Base-by-base conservation (phyloP, 371 early-diverging fungal species). In the Dinochytrium kinnereticum region DNA sequence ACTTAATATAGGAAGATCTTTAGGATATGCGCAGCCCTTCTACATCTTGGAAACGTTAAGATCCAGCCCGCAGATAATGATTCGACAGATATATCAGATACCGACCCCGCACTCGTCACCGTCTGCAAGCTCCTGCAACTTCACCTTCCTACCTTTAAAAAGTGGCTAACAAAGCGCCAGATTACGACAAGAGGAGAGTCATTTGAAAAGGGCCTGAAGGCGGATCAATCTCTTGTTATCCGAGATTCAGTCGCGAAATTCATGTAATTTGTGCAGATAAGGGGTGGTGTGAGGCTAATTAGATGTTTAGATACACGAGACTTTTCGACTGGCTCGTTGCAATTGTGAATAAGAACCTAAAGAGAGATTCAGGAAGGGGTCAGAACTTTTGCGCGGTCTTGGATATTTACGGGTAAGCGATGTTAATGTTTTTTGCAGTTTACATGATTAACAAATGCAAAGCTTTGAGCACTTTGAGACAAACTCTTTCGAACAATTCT, bases 401-500 rank as follows among this genome's bases (percentile, higher is more conserved):
- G 78, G 95, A 99, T 92, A 94, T 97, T 83, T 95, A 96, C 79
- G 96, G 99, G 78, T 77, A 50, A 30, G 68, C n/a, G 28, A 7
- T 26, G 28, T 69, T 39, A 44, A n/a, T n/a, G 55, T 40, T 33
- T 50, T 51, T 24, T 49, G 51, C 2, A 30, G n/a, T 21, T 53
- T 39, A 2, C 21, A n/a, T 15, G 31, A 36, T 70, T 71, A 51
- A 40, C n/a, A 19, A 21, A 5, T 34, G 10, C 49, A 21, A 34
- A 75, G 79, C 74, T 95, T 96, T 86, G 95, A 95, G 82, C 98
- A 98, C 76, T 98, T 98, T 80, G 90, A 95, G 82, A 92, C 91
- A 83, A 99, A 99, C 85, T 95, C 96, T 7, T 99, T 99, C 81
- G 99, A 99, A 84, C 99, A 99, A 87, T 96, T 99, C 81, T 98